Conservation (phyloP, 2,329 filamentous ascomycete species). For the Penicillium verrucosum region DNA sequence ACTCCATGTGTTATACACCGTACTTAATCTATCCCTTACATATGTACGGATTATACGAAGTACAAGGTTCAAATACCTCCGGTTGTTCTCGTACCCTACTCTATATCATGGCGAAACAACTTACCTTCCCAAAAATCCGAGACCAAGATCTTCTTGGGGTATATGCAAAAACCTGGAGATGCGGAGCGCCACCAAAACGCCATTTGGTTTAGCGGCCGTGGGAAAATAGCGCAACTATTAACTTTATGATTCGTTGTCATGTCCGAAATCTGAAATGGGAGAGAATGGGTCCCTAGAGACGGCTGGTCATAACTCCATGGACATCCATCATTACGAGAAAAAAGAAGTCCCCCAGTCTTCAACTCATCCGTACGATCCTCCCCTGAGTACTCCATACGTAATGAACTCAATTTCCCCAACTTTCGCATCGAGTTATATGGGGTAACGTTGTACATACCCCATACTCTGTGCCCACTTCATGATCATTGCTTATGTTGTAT, state of each 20-base stretch:
- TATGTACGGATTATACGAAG: too few species aligned
- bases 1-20: too few species aligned
- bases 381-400: conserved; percentile 1
- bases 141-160: not conserved
- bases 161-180: not conserved
- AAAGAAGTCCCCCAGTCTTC: not conserved
- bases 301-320: not conserved
- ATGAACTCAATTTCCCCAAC: not conserved
- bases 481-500: not conserved
- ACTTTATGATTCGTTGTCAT: conserved; percentile 7
- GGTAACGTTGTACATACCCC: not conserved
- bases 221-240: not conserved
- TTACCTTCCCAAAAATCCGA: not conserved
- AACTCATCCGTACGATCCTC: not conserved
- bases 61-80: not conserved
- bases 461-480: not conserved
- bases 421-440: not conserved
- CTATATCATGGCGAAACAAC: not conserved
- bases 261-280: not conserved
- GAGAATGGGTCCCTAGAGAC: not conserved
- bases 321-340: not conserved
- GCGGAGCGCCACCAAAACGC: conserved; percentile 12
- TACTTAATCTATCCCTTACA: not conserved
- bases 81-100: not conserved
- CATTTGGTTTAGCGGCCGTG: conserved; percentile 2